Conservation (phyloP, 176 grass and related monocot species). For the Eleusine coracana region DNA sequence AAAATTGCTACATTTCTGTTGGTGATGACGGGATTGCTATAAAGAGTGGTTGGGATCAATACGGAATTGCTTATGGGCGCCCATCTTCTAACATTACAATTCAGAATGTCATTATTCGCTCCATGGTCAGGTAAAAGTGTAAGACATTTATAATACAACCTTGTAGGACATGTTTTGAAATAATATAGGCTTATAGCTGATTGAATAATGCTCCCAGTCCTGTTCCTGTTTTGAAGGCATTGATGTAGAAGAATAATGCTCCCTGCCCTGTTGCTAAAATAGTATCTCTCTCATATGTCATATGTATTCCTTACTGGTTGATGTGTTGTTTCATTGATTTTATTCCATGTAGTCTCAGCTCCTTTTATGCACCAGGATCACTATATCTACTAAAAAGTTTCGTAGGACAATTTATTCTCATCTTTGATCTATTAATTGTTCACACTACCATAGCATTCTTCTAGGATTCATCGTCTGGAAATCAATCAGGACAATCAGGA, state of each 20-base stretch:
- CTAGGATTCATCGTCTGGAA: constrained; percentile 8
- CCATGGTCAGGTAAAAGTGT: constrained; percentile 70
- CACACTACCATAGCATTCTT: neutral
- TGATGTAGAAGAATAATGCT: neutral
- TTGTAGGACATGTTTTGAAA: neutral
- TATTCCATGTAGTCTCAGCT: neutral
- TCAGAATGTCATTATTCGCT: constrained; percentile 68
- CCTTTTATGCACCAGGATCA: neutral
- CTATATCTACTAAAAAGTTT: neutral
- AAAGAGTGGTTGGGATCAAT: constrained; percentile 98
- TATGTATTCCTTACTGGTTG: neutral
- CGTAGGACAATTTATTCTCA: neutral
- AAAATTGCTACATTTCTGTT: constrained; percentile 89
- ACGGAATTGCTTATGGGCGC: constrained; percentile 82
- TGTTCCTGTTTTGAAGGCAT: neutral
- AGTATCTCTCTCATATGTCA: neutral
- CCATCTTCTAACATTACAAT: constrained; percentile 82
- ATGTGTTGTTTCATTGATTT: neutral
- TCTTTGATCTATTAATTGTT: neutral
- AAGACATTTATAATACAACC: neutral
- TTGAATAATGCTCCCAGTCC: neutral
- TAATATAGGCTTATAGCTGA: neutral
- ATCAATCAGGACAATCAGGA: neutral
- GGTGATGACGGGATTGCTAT: constrained; percentile 95
- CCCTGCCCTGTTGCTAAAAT: neutral